Evolutionary conservation across 371 early-diverging fungal genomes (phyloP).

Genomic region (Quaeritorhiza haematococci): DNA sequence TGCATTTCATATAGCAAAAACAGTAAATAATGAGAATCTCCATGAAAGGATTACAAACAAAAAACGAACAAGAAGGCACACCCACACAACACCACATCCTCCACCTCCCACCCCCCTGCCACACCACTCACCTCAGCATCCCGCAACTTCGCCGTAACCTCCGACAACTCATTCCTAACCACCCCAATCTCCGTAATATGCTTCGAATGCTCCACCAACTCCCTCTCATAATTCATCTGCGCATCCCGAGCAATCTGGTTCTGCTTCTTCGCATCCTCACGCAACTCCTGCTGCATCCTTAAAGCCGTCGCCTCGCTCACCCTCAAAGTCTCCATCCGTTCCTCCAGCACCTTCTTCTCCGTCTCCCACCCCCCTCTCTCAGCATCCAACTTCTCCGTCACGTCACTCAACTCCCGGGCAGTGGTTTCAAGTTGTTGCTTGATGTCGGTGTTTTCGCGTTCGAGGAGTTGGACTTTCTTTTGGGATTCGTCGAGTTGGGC

Average conservation of each 20-base stretch:
- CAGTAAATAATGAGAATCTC: no score
- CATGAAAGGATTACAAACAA: no score
- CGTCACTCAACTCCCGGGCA: constrained; percentile 35
- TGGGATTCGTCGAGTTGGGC: constrained; percentile 14
- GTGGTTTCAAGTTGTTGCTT: constrained; percentile 36
- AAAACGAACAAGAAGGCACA: background rate
- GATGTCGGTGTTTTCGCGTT: constrained; percentile 13
- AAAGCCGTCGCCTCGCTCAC: constrained; percentile 28
- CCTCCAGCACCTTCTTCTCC: constrained; percentile 49
- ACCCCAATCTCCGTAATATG: constrained; percentile 8
- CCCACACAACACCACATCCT: background rate
- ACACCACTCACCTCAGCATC: background rate
- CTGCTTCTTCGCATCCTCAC: constrained; percentile 40
- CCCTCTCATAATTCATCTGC: constrained; percentile 24
- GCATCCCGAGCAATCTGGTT: constrained; percentile 24
- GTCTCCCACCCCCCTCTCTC: constrained; percentile 47
- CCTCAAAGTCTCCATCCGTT: constrained; percentile 47
- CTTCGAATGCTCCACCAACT: constrained; percentile 23
- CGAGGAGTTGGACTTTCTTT: constrained; percentile 3
- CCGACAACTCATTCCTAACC: constrained; percentile 18
- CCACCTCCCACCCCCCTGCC: background rate
- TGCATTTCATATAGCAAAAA: no score
- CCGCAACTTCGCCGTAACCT: constrained; percentile 11
- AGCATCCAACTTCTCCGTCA: constrained; percentile 42
- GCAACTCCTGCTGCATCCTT: constrained; percentile 35